Conservation (phyloP, 2,329 filamentous ascomycete species). For the Fragosphaeria purpurea region DNA sequence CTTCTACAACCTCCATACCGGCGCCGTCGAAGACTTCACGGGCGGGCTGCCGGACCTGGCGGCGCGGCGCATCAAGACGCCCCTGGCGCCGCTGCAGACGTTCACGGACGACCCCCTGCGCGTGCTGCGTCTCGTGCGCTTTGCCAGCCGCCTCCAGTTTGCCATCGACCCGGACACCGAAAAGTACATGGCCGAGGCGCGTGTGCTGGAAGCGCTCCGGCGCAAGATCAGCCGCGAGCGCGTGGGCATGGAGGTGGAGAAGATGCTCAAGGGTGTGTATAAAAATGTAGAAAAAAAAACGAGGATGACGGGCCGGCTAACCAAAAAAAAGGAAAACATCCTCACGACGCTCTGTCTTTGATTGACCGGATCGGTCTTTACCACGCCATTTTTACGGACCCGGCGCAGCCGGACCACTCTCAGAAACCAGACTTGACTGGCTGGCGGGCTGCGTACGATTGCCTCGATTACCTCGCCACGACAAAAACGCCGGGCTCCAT, state of each 20-base stretch:
- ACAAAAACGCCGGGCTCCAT: slow-evolving; percentile 37
- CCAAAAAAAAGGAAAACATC: slow-evolving; percentile 39
- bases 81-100: slow-evolving; percentile 77
- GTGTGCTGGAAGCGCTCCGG: slow-evolving; percentile 69
- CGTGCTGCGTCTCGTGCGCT: slow-evolving; percentile 77
- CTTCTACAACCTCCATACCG: slow-evolving; percentile 85
- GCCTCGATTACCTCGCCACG: slow-evolving; percentile 41
- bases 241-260: slow-evolving; percentile 77
- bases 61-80: slow-evolving; percentile 66
- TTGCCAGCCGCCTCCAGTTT: slow-evolving; percentile 77
- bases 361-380: slow-evolving; percentile 61
- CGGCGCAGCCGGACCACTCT: slow-evolving; percentile 40
- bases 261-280: slow-evolving; percentile 65
- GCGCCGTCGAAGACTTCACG: slow-evolving; percentile 75
- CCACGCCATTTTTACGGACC: slow-evolving; percentile 63
- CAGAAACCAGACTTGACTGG: slow-evolving; percentile 42
- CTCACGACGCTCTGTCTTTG: slow-evolving; percentile 50
- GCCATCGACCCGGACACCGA: slow-evolving; percentile 61
- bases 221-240: slow-evolving; percentile 88
- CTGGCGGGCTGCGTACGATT: slow-evolving; percentile 56
- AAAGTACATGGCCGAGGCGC: slow-evolving; percentile 63
- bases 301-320: neutral
- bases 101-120: slow-evolving; percentile 90
- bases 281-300: too few species aligned
- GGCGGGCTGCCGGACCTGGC: slow-evolving; percentile 67